phyloP scores from a whole-genome alignment of 1,284 basidiomycete species.

The Neolentinus lepideus region DNA sequence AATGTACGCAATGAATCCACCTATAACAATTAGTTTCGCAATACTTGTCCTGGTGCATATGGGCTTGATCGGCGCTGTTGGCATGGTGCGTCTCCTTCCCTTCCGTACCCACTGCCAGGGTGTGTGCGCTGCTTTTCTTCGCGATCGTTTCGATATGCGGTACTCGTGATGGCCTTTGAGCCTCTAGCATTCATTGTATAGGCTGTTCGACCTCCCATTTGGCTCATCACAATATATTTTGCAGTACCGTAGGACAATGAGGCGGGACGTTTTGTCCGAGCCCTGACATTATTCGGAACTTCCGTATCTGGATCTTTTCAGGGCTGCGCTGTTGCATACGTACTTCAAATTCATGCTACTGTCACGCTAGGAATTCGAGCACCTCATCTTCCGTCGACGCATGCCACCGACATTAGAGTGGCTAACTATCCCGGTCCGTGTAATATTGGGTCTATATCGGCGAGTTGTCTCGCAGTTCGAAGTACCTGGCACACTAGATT shows the following conservation, averaged over 20 bases:
- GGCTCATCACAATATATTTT: too few relatives aligned
- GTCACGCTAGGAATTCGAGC: not conserved
- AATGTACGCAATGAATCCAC: not conserved
- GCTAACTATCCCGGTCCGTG: not conserved
- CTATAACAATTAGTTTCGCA: not conserved
- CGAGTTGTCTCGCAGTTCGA: not conserved
- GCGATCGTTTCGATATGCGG: too few relatives aligned
- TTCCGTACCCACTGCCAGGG: too few relatives aligned
- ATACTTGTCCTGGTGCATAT: too few relatives aligned
- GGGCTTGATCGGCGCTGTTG: too few relatives aligned
- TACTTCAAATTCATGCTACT: too few relatives aligned
- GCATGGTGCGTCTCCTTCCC: too few relatives aligned
- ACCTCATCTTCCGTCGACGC: not conserved
- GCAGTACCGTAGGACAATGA: not conserved
- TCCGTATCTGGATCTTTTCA: not conserved
- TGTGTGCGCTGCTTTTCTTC: too few relatives aligned
- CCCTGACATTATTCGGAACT: not conserved
- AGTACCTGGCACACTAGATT: constrained; percentile 10
- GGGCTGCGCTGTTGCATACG: not conserved
- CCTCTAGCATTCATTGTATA: too few relatives aligned
- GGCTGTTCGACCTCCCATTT: too few relatives aligned
- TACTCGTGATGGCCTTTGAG: too few relatives aligned
- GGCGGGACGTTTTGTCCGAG: not conserved
- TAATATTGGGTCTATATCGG: not conserved
- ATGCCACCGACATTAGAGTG: not conserved